Base-by-base conservation (phyloP, 108 stramenopile species). In the Skeletonema costatum region DNA sequence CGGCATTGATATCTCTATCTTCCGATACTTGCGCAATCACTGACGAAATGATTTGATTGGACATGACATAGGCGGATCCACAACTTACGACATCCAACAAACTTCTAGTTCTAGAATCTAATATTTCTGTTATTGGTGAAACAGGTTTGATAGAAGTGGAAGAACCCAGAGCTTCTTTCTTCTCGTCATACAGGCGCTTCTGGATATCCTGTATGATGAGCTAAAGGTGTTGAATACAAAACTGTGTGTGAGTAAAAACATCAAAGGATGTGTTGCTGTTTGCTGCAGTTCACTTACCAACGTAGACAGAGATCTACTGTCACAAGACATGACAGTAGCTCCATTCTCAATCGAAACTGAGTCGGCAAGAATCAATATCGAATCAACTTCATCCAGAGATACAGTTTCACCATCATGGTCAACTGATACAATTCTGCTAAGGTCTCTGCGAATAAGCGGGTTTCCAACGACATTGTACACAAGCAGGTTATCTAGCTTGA, bases 331-430 rank as follows among this genome's bases (percentile, higher is more conserved):
- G 62, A 77, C 76, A 16, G 70, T 70, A 19, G 73, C 79, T 13
- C 74, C 74, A 6, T 48, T 77, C 17, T 77, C 76, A 16, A 63
- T 70, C 9, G 78, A 72, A 42, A 42, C 60, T 17, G 78, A 71
- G 42, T 86, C 78, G 16, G 86, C 81, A 10, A 86, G 75, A 13
- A 86, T 86, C 33, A 86, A 68, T 30, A 80, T 75, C 2, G 86
- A 86, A 48, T 76, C 80, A 53, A 81, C 83, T 51, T 80, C 51
- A 16, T 75, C 75, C 39, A 86, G 39, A 12, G 80, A 63, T 30
- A 68, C 51, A 17, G 11, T 67, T 32, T 51, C 7, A 9, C 78
- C 78, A 11, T 66, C 13, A 39, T 29, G 32, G 36, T 73, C 73
- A 13, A 67, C 60, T 7, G 78, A 72, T n/a, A 41, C 13, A 32